A percentile compares a stretch with the other conserved stretches of the same genome.
These are phyloP conservation scores for Tulasnella sp. DNA, from an alignment of 768 basidiomycete genomes.

Conservation along the genomic window DNA sequence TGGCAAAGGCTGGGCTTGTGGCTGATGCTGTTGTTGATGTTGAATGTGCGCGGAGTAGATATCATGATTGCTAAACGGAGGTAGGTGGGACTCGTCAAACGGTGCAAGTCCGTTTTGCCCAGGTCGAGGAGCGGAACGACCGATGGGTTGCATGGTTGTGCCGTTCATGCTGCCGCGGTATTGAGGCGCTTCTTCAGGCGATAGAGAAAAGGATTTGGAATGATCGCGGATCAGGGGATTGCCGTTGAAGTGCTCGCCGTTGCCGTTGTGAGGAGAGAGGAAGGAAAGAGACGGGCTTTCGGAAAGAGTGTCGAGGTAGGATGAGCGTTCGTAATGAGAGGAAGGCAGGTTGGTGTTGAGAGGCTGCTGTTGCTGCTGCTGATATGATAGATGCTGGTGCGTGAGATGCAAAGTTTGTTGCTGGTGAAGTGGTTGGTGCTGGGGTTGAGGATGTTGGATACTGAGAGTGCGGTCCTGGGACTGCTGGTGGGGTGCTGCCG, in stretches of 20 bases:
- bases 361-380: constrained; percentile 14
- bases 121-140: neutral
- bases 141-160: neutral
- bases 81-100: constrained; percentile 8
- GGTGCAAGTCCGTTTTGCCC: neutral
- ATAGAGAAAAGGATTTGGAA: neutral
- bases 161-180: constrained; percentile 5
- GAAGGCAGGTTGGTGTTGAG: constrained; percentile 1
- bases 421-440: neutral
- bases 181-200: neutral
- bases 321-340: constrained; percentile 7
- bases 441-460: neutral
- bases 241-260: neutral
- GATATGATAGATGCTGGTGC: constrained; percentile 8
- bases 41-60: neutral
- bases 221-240: neutral
- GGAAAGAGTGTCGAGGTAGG: constrained; percentile 18
- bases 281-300: constrained; percentile 7
- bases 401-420: constrained; percentile 7
- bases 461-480: neutral
- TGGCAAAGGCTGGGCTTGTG: neutral
- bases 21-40: constrained; percentile 7
- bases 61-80: neutral
- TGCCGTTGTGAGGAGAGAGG: constrained; percentile 2
- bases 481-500: neutral